Conservation (phyloP, 1,284 basidiomycete genomes). For the Clitocybe nebularis region DNA sequence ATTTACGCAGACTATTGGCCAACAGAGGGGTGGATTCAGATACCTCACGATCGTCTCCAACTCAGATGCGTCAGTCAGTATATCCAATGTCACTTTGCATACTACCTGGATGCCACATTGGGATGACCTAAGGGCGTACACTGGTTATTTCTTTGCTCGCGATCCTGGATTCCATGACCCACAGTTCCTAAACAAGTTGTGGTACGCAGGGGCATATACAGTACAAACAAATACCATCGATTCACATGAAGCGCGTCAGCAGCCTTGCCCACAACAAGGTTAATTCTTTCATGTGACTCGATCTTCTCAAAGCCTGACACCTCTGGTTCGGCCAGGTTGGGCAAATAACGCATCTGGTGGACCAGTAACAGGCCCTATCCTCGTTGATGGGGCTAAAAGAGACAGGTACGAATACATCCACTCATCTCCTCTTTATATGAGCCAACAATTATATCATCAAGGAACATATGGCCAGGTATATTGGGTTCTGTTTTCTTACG, state of each 20-base stretch:
- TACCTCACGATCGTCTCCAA: conserved; percentile 45
- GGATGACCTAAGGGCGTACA: conserved; percentile 41
- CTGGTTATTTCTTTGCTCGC: conserved; percentile 45
- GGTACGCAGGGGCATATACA: conserved; percentile 58
- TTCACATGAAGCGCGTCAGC: conserved; percentile 38
- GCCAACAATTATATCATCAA: conserved; percentile 5
- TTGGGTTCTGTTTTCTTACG: background rate
- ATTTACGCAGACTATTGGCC: conserved; percentile 39
- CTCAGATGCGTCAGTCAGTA: conserved; percentile 30
- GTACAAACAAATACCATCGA: conserved; percentile 56
- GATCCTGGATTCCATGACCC: conserved; percentile 39
- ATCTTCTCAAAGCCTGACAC: background rate
- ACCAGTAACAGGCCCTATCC: conserved; percentile 29
- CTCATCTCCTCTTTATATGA: background rate
- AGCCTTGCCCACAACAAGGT: conserved; percentile 29
- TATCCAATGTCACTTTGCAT: conserved; percentile 42
- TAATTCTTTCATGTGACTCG: background rate
- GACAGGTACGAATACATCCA: conserved; percentile 22
- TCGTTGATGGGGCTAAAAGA: conserved; percentile 34
- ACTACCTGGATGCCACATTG: conserved; percentile 47
- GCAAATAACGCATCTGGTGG: conserved; percentile 28
- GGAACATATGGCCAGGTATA: conserved; percentile 29
- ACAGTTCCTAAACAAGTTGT: conserved; percentile 45
- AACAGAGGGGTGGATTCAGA: conserved; percentile 46
- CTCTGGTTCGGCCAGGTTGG: conserved; percentile 20